These are phyloP conservation scores for Calamus simplicifolius DNA, from an alignment of 176 grass and related monocot species.

Conservation along the genomic window DNA sequence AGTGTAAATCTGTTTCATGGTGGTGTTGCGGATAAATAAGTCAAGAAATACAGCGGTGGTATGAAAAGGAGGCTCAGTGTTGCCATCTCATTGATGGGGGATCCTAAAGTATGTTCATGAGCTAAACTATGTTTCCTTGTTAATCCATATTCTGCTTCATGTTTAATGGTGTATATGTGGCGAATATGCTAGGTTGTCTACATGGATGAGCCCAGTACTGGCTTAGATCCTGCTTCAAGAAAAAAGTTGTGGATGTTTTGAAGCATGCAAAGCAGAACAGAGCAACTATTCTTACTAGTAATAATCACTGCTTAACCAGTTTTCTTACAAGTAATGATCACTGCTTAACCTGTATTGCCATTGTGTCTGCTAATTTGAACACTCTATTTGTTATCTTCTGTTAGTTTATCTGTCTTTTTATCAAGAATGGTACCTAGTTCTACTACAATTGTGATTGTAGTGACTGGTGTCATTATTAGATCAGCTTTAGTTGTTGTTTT, in stretches of 20 bases:
- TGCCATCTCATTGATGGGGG: constrained; percentile 59
- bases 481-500: too few species aligned
- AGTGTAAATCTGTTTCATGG: constrained; percentile 52
- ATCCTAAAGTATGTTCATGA: constrained; percentile 38
- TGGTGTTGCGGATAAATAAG: constrained; percentile 53
- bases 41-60: constrained; percentile 57
- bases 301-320: constrained; percentile 11
- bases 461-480: too few species aligned
- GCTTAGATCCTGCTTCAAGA: constrained; percentile 66
- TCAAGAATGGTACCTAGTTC: too few species aligned
- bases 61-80: constrained; percentile 70
- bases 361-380: too few species aligned
- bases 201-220: constrained; percentile 75
- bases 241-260: constrained; percentile 54
- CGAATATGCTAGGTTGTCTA: constrained; percentile 37
- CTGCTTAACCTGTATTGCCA: neutral
- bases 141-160: too few species aligned
- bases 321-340: constrained; percentile 59
- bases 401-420: too few species aligned
- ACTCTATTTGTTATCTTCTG: too few species aligned
- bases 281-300: constrained; percentile 76
- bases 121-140: neutral
- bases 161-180: too few species aligned
- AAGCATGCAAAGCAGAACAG: constrained; percentile 54
- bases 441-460: too few species aligned